Base-by-base conservation (phyloP, 768 basidiomycete species). In the Leccinum sublutescens region DNA sequence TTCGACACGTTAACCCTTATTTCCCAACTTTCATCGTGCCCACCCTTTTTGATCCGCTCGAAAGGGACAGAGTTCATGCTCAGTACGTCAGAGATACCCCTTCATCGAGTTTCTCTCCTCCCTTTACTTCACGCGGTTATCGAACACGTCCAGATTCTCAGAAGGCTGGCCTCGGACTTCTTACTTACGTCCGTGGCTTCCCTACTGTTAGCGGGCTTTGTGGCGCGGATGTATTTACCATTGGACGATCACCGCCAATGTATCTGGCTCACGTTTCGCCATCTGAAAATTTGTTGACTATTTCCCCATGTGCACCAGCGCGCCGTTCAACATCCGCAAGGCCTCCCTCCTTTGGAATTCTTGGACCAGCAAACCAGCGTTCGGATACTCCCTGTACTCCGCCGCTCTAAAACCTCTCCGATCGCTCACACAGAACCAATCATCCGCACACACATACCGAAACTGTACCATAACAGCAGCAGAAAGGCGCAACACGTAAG, bases 151-250 rank as follows among this genome's bases (percentile, higher is more conserved):
- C 60, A 59, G 64, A 67, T 71, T 66, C 72, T 62, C 70, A 67
- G 66, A 72, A 68, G 69, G 38, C 48, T 68, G 48, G 19, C 71
- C 69, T 74, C 71, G 71, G 71, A 74, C 71, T 74, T 72, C 45
- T 65, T 57, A 54, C 43, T 64, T 73, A 72, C 71, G 63, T 68
- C 71, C 71, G 73, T 72, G 62, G 60, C 73, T 72, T 73, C 73
- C 67, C 34, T 52, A 62, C 59, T 54, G 61, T 61, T 58, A 54
- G 62, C 62, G 57, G 54, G 19, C 71, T 73, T 74, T 63, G 73
- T 72, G 73, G 73, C 71, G 67, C 62, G 51, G 51, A 56, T 45
- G 55, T 55, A 63, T 58, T 60, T 59, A 55, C 63, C 61, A 65
- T 59, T 60, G 57, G 58, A 63, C 60, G 59, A 68, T 69, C 68